Evolutionary conservation across 345 rosid genomes (phyloP).

Genomic region (Acer campestre): DNA sequence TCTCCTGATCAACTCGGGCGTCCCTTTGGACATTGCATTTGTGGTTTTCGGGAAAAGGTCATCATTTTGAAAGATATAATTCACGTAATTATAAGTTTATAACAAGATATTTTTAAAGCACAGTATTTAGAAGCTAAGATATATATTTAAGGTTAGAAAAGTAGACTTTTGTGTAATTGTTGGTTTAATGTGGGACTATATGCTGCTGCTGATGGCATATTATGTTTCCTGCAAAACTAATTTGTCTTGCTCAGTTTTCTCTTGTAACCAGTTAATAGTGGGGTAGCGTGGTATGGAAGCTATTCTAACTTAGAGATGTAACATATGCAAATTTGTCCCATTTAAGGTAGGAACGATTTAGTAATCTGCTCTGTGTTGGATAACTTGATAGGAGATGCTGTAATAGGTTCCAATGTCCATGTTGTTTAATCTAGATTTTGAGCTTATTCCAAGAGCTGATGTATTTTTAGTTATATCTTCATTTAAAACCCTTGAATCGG

Average conservation of each 20-base stretch:
- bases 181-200: too few relatives aligned
- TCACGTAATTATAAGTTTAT: background rate
- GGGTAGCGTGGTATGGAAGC: background rate
- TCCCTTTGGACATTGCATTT: background rate
- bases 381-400: background rate
- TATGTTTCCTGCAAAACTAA: background rate
- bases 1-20: background rate
- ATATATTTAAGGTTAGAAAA: background rate
- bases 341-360: background rate
- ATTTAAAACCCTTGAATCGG: background rate
- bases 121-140: background rate
- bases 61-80: background rate
- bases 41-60: background rate
- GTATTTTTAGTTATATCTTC: background rate
- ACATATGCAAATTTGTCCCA: background rate
- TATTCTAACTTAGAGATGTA: background rate
- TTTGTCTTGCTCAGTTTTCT: background rate
- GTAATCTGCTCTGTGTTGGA: background rate
- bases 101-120: background rate
- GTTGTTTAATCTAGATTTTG: background rate
- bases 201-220: too few relatives aligned
- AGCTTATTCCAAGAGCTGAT: background rate
- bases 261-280: background rate
- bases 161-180: too few relatives aligned
- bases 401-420: background rate